Conservation (phyloP, 768 basidiomycete species). For the Saitozyma podzolica region DNA sequence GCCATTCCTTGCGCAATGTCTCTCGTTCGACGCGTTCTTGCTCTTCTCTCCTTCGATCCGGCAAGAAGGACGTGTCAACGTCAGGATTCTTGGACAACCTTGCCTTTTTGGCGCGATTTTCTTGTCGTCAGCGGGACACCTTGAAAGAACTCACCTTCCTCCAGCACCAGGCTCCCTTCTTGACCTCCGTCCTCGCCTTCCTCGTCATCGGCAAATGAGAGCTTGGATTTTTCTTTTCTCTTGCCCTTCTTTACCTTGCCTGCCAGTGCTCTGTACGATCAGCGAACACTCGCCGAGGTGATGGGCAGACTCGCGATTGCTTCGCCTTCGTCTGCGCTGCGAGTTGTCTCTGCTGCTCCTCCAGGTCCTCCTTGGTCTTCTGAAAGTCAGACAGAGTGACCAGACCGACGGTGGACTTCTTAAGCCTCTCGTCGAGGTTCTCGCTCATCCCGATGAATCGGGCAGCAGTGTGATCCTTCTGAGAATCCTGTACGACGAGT, state of each 20-base stretch:
- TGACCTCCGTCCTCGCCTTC: constrained; percentile 53
- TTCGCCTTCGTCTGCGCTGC: constrained; percentile 68
- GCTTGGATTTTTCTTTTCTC: constrained; percentile 79
- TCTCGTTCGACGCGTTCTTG: constrained; percentile 85
- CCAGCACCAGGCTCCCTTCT: constrained; percentile 8
- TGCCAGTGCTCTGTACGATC: background rate
- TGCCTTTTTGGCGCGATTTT: constrained; percentile 60
- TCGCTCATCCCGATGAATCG: constrained; percentile 94
- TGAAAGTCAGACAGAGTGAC: constrained; percentile 91
- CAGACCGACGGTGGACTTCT: constrained; percentile 86
- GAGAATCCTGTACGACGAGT: constrained; percentile 64
- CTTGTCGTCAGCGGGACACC: constrained; percentile 53
- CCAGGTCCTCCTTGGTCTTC: constrained; percentile 79
- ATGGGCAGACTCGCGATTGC: constrained; percentile 16
- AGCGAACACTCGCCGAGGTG: background rate
- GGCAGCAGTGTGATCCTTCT: constrained; percentile 80
- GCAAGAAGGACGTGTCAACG: constrained; percentile 96
- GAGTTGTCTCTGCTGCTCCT: constrained; percentile 86
- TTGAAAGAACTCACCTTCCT: constrained; percentile 30
- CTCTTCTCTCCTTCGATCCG: constrained; percentile 96
- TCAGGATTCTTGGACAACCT: constrained; percentile 87
- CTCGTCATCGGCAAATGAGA: constrained; percentile 92
- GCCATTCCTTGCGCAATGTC: constrained; percentile 83
- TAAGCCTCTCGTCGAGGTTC: constrained; percentile 88
- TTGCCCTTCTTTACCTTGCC: constrained; percentile 74